Conservation (phyloP, 2,329 filamentous ascomycete species). For the Fusarium oligoseptatum region DNA sequence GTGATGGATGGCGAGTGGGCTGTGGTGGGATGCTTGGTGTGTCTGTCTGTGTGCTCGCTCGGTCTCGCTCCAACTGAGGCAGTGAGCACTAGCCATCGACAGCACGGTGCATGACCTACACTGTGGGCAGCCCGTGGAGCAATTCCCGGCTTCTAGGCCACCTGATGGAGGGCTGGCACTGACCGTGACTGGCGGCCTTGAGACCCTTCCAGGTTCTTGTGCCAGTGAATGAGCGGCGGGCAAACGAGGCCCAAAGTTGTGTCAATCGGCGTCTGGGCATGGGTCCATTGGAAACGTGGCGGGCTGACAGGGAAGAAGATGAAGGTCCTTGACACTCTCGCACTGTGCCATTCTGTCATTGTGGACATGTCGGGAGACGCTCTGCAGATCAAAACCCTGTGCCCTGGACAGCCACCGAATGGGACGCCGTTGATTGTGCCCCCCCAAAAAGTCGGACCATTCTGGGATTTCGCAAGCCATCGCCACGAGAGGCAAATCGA, state of each 20-base stretch:
- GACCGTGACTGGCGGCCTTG: slow-evolving; percentile 41
- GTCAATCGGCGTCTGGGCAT: slow-evolving; percentile 40
- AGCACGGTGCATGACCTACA: slow-evolving; percentile 37
- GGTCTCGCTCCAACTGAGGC: slow-evolving; percentile 28
- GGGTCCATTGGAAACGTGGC: slow-evolving; percentile 46
- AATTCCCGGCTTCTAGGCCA: slow-evolving; percentile 32
- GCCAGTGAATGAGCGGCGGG: slow-evolving; percentile 21
- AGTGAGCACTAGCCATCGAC: slow-evolving; percentile 41
- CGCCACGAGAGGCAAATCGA: slow-evolving; percentile 35
- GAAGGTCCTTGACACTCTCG: not conserved
- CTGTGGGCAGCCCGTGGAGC: slow-evolving; percentile 25
- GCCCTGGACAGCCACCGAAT: slow-evolving; percentile 33
- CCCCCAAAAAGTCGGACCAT: slow-evolving; percentile 30
- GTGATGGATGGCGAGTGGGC: slow-evolving; percentile 26
- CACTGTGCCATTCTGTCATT: slow-evolving; percentile 42
- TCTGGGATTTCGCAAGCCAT: slow-evolving; percentile 18
- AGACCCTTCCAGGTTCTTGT: slow-evolving; percentile 28
- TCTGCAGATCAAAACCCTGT: slow-evolving; percentile 38
- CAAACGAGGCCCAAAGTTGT: slow-evolving; percentile 19
- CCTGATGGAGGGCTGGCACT: slow-evolving; percentile 41
- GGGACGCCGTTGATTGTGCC: slow-evolving; percentile 24
- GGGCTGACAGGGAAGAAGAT: slow-evolving; percentile 31
- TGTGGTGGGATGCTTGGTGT: slow-evolving; percentile 17
- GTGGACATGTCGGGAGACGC: slow-evolving; percentile 12
- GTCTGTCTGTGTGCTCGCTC: not conserved